Evolutionary conservation across 352 stramenopile species (phyloP), one percentile per base, ranked within the genome.

Genomic region (Blastocystis sp.): DNA sequence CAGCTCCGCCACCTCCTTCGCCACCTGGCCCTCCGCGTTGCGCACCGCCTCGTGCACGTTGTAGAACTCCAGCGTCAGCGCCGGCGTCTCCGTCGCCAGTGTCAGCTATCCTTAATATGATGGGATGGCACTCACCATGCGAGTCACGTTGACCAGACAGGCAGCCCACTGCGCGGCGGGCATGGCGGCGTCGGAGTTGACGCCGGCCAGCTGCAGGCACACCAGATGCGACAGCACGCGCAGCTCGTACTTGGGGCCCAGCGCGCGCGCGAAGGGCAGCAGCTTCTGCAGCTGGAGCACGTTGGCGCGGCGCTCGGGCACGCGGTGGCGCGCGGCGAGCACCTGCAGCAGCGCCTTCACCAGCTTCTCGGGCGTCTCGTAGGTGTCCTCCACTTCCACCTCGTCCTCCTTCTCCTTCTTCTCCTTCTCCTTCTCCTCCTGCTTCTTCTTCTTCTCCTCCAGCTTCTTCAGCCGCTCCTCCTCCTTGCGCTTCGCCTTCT

Each of bases 381-480:
- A 71, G 21, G 62, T 71, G 5, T 80, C 70, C n/a, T 80, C 70
- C 38, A 65, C 61, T 5, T 43, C 4, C 62, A 52, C 62, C 10
- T 71, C 62, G 19, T 48, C 48, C 5, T 9, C 40, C 21, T 84
- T 84, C 41, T 84, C 62, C 19, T 84, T 59, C 19, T 84, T 48
- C 45, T 59, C 28, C 59, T 84, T 67, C 48, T 66, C 14, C 19
- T 71, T 43, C 28, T 84, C 62, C 38, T 84, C 59, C 4, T 84
- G 34, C 74, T 84, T 84, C 34, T 71, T 71, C 62, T 40, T 84
- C 62, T 74, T 41, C 74, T 84, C 62, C 28, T 84, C 62, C 74
- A 65, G 40, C 10, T 66, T 62, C 62, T 84, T 62, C 21, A 23
- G 62, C 62, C 38, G 17, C 62, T 69, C n/a, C 21, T 62, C 74